Conservation (phyloP, 208 protist species). For the Crithidia acanthocephali region DNA sequence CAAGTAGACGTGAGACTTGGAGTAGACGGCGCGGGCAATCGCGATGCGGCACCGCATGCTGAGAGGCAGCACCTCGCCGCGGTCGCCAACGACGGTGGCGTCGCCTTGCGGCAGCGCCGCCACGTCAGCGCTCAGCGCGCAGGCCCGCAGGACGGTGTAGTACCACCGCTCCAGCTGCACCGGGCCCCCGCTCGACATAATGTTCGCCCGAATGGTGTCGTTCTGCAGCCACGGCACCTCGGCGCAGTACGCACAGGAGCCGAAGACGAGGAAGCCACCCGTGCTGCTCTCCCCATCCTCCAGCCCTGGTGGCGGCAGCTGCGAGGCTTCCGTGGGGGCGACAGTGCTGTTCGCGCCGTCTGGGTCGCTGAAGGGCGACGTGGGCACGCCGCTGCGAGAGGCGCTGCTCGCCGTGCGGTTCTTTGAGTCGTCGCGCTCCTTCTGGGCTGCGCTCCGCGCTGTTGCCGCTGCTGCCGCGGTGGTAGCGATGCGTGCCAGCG, state of each 20-base stretch:
- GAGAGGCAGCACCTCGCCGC: conserved; percentile 68
- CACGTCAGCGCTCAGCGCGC: conserved; percentile 82
- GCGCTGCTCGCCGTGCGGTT: not conserved
- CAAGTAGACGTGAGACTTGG: conserved; percentile 80
- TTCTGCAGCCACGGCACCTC: conserved; percentile 91
- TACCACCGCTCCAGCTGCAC: conserved; percentile 63
- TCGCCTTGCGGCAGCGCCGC: conserved; percentile 75
- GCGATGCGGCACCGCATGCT: conserved; percentile 79
- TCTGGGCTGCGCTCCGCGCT: not conserved
- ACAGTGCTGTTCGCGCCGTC: conserved; percentile 12
- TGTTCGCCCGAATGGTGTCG: conserved; percentile 94
- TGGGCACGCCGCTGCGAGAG: not conserved
- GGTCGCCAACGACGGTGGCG: conserved; percentile 82
- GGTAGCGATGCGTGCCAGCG: conserved; percentile 2
- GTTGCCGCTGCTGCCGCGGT: not conserved
- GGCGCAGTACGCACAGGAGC: conserved; percentile 71
- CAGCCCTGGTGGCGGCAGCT: conserved; percentile 4
- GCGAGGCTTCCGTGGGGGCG: conserved; percentile 24
- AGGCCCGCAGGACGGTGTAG: conserved; percentile 57
- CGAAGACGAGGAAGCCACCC: conserved; percentile 68
- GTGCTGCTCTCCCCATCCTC: conserved; percentile 32
- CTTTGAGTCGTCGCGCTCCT: conserved; percentile 10
- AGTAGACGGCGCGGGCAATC: conserved; percentile 85
- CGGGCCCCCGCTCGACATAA: conserved; percentile 68
- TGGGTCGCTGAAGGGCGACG: conserved; percentile 13